Base-by-base conservation (phyloP, 495 filamentous ascomycete species). In the Apiosordaria backusii region DNA sequence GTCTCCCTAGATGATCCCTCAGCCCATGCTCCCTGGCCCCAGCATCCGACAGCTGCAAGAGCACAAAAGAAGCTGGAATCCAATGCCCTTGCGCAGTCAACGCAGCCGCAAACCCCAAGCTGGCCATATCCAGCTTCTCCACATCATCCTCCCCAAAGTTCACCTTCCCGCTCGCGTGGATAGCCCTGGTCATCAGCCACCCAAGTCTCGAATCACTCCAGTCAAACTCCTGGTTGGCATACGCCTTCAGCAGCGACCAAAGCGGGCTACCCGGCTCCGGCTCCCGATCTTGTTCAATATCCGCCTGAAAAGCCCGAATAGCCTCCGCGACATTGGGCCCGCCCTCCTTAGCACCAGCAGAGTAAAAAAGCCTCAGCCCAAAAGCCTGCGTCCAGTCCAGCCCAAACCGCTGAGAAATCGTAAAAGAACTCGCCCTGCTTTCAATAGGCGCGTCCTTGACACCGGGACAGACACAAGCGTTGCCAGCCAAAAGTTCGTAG, bases 341-440 rank as follows among this genome's bases (percentile, higher is more conserved):
- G 26, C 87, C 81, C 19, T 57, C 67, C 54, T 65, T 23, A 57
- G 57, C 25, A 0, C 61, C 65, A 10, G 83, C 80, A 54, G 87
- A 91, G 75, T 97, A 97, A 88, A 90, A 97, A 9, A 98, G 83
- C 59, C 93, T 87, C 22, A 99, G 83, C 16, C 91, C 96, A 74
- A 99, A 97, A 1, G 92, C 89, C 69, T 95, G 92, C 76, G 89
- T 86, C 95, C 95, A 99, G 74, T 96, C 89, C 35, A 99, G 80
- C 7, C 87, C 85, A 72, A 97, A 99, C 18, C 87, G 86, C 67
- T 90, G 84, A 4, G 91, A 88, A 63, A 97, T 88, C 50, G 85
- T 81, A 68, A 98, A 97, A 0, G 86, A 87, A 18, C 84, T 84
- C 7, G 88, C 84, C 57, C 89, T 85, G 76, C 97, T 90, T 74